These are phyloP conservation scores for Dalechampia spathulata DNA, from an alignment of 441 rosid genomes.

Conservation along the genomic window DNA sequence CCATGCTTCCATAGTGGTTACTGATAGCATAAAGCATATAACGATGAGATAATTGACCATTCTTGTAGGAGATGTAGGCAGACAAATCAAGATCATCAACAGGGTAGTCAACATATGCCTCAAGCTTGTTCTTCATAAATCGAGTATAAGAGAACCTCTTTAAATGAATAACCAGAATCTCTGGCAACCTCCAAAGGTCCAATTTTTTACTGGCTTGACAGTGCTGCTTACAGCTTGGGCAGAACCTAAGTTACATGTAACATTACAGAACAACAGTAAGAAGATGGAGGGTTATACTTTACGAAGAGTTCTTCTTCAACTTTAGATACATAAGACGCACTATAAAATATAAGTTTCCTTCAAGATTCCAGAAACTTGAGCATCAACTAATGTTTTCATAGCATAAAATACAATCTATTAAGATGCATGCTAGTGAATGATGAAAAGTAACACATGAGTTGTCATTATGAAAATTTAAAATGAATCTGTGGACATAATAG, in stretches of 20 bases:
- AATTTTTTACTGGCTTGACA: conserved; percentile 61
- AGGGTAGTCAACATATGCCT: conserved; percentile 61
- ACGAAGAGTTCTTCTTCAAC: too few relatives aligned
- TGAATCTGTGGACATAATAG: too few relatives aligned
- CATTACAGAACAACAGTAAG: conserved; percentile 16
- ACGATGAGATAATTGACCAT: conserved; percentile 26
- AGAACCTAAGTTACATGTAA: conserved; percentile 36
- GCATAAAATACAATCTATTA: too few relatives aligned
- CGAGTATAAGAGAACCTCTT: conserved; percentile 65
- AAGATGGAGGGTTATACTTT: not conserved
- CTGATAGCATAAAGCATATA: conserved; percentile 56
- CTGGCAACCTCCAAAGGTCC: conserved; percentile 72
- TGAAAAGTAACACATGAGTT: too few relatives aligned
- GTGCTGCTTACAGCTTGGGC: conserved; percentile 56
- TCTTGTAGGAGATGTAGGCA: conserved; percentile 33
- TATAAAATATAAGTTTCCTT: not conserved
- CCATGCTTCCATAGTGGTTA: conserved; percentile 71
- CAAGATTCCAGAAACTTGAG: not conserved
- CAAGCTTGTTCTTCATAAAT: conserved; percentile 54
- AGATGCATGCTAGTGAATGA: too few relatives aligned
- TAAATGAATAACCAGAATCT: conserved; percentile 60
- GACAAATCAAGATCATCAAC: conserved; percentile 56
- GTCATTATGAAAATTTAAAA: too few relatives aligned
- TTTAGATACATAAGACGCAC: too few relatives aligned
- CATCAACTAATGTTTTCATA: too few relatives aligned